phyloP scores from a whole-genome alignment of 768 basidiomycete genomes.

The Panaeolus papilionaceus region DNA sequence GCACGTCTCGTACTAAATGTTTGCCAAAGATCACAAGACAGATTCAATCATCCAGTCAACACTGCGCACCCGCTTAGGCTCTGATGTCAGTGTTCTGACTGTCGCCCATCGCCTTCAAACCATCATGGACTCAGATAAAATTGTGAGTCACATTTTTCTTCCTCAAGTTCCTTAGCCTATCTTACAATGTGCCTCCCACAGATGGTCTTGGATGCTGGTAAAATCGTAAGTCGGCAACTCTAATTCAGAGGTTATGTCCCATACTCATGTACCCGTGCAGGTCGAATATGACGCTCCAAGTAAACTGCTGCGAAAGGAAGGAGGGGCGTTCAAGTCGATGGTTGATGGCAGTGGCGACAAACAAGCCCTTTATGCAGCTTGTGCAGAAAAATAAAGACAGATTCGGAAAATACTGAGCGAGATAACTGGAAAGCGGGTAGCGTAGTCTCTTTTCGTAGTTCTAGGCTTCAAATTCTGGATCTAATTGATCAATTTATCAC shows the following conservation, averaged over 20 bases:
- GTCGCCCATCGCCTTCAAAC: conserved; percentile 75
- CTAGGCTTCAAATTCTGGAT: too few relatives aligned
- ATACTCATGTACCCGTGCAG: conserved; percentile 26
- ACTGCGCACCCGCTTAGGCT: conserved; percentile 65
- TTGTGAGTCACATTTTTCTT: conserved; percentile 36
- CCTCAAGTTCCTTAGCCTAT: background rate
- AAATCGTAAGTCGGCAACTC: conserved; percentile 31
- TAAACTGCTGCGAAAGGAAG: conserved; percentile 54
- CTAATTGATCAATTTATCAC: too few relatives aligned
- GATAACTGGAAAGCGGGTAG: too few relatives aligned
- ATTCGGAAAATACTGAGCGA: too few relatives aligned
- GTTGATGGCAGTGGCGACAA: conserved; percentile 66
- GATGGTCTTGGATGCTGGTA: conserved; percentile 55
- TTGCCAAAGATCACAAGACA: conserved; percentile 54
- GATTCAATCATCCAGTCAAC: conserved; percentile 73
- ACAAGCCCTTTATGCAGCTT: conserved; percentile 45
- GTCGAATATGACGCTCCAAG: conserved; percentile 63
- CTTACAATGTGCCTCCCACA: conserved; percentile 17
- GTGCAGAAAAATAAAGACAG: background rate
- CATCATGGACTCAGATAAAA: conserved; percentile 67
- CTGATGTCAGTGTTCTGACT: conserved; percentile 63
- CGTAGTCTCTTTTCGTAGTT: too few relatives aligned
- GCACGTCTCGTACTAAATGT: background rate
- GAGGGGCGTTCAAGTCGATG: conserved; percentile 56
- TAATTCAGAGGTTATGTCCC: background rate